A percentile compares a stretch with the other conserved stretches of the same genome.
phyloP scores from a whole-genome alignment of 2,329 filamentous ascomycete species.

The Colletotrichum costaricense region DNA sequence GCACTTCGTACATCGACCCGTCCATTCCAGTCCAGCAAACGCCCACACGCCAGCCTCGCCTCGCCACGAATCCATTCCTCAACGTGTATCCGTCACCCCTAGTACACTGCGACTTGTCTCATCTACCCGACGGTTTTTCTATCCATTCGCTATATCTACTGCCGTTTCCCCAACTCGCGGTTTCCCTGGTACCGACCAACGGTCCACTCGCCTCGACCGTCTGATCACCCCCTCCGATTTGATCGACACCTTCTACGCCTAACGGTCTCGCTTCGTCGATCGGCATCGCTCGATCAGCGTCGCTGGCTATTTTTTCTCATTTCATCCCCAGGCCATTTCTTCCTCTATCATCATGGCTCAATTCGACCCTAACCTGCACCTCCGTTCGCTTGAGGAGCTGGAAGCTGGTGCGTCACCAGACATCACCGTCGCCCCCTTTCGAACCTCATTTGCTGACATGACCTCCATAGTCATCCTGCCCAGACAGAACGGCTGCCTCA shows the following conservation, averaged over 20 bases:
- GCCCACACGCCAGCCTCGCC: conserved; percentile 13
- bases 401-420: conserved; percentile 25
- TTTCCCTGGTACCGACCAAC: background rate
- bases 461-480: conserved; percentile 44
- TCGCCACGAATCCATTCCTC: conserved; percentile 28
- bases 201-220: conserved; percentile 14
- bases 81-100: background rate
- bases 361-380: conserved; percentile 35
- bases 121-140: conserved; percentile 9
- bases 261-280: conserved; percentile 27
- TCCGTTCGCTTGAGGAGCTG: conserved; percentile 35
- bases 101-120: conserved; percentile 7
- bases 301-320: conserved; percentile 8
- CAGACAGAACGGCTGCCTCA: conserved; percentile 56
- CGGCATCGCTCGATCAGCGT: conserved; percentile 22
- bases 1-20: conserved; percentile 1
- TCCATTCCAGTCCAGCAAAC: conserved; percentile 25
- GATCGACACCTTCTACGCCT: conserved; percentile 24
- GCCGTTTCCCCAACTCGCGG: conserved; percentile 3
- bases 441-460: conserved; percentile 5
- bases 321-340: background rate
- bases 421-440: background rate
- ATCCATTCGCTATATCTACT: conserved; percentile 13
- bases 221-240: conserved; percentile 16
- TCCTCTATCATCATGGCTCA: conserved; percentile 25